phyloP scores from a whole-genome alignment of 306 rosid species.

The Casuarina glauca region DNA sequence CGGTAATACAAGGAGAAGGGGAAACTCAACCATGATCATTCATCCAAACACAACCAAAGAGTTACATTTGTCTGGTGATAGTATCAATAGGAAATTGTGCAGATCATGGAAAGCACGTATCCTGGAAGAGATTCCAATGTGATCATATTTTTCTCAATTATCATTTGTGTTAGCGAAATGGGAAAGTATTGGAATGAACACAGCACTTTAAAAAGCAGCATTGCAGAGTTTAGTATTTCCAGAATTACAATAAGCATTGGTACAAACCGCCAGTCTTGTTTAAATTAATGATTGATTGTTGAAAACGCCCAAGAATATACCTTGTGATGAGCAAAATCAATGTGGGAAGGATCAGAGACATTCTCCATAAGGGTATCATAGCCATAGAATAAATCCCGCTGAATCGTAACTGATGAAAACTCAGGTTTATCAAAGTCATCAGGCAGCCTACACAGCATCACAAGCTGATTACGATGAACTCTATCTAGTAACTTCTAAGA shows the following conservation, averaged over 20 bases:
- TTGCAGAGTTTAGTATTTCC: background rate
- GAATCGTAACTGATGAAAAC: slow-evolving; percentile 90
- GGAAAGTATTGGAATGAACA: background rate
- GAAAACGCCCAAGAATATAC: slow-evolving; percentile 30
- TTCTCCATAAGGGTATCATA: slow-evolving; percentile 98
- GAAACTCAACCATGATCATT: background rate
- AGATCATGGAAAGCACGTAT: background rate
- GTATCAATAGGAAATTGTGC: background rate
- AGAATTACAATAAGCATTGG: background rate
- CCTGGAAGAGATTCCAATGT: background rate
- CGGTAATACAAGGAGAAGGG: background rate
- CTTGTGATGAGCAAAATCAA: slow-evolving; percentile 99
- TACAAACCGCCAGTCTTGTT: background rate
- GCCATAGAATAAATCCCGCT: slow-evolving; percentile 98
- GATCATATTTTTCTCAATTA: background rate
- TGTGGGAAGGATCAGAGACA: slow-evolving; percentile 97
- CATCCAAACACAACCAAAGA: background rate
- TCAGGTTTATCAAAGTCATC: slow-evolving; percentile 79
- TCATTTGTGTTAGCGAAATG: background rate
- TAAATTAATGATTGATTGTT: background rate
- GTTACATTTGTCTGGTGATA: background rate
- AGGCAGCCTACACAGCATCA: slow-evolving; percentile 68
- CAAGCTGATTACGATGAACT: background rate
- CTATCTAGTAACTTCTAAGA: background rate
- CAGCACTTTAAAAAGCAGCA: background rate